Conservation (phyloP, 371 early-diverging fungal species). For the Lichtheimia hyalospora region DNA sequence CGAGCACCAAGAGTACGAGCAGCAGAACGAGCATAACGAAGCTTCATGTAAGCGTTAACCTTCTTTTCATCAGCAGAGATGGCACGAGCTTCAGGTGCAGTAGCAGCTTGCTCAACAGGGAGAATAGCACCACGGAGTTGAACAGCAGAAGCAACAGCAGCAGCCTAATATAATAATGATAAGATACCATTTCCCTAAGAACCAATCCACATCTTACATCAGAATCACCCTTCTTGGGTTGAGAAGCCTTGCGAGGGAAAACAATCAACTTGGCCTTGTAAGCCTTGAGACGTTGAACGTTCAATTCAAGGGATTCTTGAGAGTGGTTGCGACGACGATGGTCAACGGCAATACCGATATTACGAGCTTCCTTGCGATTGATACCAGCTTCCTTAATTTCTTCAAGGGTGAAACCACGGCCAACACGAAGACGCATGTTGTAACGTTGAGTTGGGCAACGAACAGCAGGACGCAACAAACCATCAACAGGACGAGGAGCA, state of each 20-base stretch:
- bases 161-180: constrained; percentile 39
- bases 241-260: constrained; percentile 91
- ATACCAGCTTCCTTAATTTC: constrained; percentile 98
- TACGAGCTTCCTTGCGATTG: constrained; percentile 91
- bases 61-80: constrained; percentile 87
- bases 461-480: constrained; percentile 97
- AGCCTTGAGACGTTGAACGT: constrained; percentile 96
- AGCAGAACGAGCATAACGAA: constrained; percentile 89
- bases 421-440: constrained; percentile 98
- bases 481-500: constrained; percentile 97
- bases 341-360: constrained; percentile 99
- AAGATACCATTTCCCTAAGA: not conserved
- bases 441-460: constrained; percentile 98
- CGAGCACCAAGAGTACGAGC: constrained; percentile 83
- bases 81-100: constrained; percentile 77
- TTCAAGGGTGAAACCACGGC: constrained; percentile 98
- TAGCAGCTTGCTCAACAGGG: constrained; percentile 71
- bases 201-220: constrained; percentile 23
- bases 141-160: constrained; percentile 66
- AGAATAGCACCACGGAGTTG: constrained; percentile 76
- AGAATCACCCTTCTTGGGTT: constrained; percentile 81
- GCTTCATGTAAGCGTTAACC: constrained; percentile 78
- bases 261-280: constrained; percentile 94
- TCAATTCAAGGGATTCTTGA: constrained; percentile 92
- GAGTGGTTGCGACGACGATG: constrained; percentile 97